Conservation (phyloP, 1,284 basidiomycete species). For the Pseudozyma tsukubaensis region DNA sequence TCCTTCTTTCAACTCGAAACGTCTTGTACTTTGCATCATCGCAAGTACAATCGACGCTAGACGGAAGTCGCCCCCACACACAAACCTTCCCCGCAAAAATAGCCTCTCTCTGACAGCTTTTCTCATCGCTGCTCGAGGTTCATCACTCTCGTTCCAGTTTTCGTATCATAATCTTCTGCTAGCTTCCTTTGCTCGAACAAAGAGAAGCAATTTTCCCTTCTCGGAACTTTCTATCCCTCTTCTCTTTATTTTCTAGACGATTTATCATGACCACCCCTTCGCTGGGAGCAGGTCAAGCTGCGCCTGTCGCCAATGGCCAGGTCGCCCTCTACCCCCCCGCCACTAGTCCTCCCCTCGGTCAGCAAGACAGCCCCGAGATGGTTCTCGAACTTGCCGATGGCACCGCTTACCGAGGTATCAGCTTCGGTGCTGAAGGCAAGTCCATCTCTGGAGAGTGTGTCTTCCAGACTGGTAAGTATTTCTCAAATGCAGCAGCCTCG, state of each 20-base stretch:
- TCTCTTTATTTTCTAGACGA: conserved; percentile 9
- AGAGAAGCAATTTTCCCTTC: background rate
- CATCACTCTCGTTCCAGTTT: conserved; percentile 26
- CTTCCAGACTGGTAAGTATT: conserved; percentile 92
- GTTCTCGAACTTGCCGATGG: conserved; percentile 94
- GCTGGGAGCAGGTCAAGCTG: conserved; percentile 48
- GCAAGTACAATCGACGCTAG: conserved; percentile 15
- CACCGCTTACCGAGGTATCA: conserved; percentile 85
- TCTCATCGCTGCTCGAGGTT: conserved; percentile 37
- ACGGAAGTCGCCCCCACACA: conserved; percentile 4
- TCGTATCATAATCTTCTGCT: background rate
- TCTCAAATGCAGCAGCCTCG: background rate
- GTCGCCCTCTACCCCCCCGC: conserved; percentile 41
- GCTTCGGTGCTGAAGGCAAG: conserved; percentile 91
- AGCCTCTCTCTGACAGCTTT: conserved; percentile 38
- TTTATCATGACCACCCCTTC: conserved; percentile 53
- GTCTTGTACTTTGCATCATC: background rate
- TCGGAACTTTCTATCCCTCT: background rate
- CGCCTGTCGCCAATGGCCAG: conserved; percentile 41
- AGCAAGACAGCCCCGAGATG: conserved; percentile 67
- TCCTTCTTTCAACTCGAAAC: background rate
- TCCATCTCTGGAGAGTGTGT: conserved; percentile 97
- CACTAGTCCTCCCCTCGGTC: conserved; percentile 50
- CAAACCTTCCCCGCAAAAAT: conserved; percentile 28
- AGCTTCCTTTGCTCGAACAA: background rate